These are phyloP conservation scores for Mrakia frigida DNA, from an alignment of 768 basidiomycete genomes.

Conservation along the genomic window DNA sequence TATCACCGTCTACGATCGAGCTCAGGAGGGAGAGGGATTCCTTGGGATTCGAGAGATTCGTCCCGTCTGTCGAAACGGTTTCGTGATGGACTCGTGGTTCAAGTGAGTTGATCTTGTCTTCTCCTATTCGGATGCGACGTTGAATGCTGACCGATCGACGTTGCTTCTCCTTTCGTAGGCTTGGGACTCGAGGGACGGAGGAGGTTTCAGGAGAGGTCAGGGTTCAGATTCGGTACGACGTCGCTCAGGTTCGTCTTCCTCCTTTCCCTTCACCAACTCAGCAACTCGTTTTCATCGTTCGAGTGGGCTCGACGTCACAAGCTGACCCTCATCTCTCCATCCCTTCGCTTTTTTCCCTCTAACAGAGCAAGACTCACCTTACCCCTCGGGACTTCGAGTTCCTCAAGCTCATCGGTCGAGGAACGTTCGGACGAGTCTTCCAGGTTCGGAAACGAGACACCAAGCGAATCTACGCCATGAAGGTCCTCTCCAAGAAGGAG, in stretches of 20 bases:
- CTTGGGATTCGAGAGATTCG: constrained; percentile 87
- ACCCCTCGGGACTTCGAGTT: constrained; percentile 97
- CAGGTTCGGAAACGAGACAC: constrained; percentile 98
- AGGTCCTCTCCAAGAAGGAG: constrained; percentile 96
- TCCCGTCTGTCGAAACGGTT: constrained; percentile 83
- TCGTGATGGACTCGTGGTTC: constrained; percentile 95
- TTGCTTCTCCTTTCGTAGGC: neutral
- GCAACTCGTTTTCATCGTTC: neutral
- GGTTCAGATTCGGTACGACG: constrained; percentile 31
- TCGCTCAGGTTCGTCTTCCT: constrained; percentile 19
- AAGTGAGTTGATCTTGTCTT: constrained; percentile 57
- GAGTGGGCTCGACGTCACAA: neutral
- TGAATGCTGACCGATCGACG: neutral
- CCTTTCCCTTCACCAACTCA: neutral
- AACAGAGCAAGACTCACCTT: constrained; percentile 73
- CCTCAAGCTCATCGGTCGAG: constrained; percentile 95
- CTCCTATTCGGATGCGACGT: neutral
- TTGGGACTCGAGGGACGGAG: constrained; percentile 29
- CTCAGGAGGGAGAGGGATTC: constrained; percentile 66
- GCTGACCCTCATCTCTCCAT: too few species aligned
- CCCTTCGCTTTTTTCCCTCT: neutral
- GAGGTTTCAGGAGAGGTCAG: constrained; percentile 31
- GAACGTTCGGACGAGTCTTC: constrained; percentile 97
- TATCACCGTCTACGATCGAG: constrained; percentile 81
- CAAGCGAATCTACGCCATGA: constrained; percentile 99